A percentile compares a stretch with the other conserved stretches of the same genome.
Conservation (phyloP, 306 rosid genomes). For the Acacia crassicarpa region DNA sequence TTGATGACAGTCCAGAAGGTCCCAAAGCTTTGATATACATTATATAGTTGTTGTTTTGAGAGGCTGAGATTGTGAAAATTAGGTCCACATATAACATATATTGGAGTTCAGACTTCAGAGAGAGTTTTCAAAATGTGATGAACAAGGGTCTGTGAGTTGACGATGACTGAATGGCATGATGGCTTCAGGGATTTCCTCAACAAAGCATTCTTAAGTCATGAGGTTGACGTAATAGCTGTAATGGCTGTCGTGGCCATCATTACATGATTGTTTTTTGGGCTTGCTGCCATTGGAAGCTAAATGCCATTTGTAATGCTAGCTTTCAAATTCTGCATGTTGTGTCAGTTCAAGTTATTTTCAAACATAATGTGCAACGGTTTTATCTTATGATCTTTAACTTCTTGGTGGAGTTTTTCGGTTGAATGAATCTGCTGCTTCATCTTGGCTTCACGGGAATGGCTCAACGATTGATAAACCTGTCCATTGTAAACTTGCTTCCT, state of each 20-base stretch:
- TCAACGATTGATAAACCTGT: background rate
- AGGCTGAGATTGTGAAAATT: background rate
- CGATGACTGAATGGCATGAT: background rate
- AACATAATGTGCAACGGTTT: background rate
- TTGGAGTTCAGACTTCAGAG: background rate
- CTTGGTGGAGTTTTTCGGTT: conserved; percentile 5
- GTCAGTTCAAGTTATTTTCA: conserved; percentile 7
- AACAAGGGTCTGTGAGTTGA: background rate
- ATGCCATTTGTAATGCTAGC: background rate
- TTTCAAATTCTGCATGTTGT: background rate
- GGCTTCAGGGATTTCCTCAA: background rate
- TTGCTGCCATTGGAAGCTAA: background rate
- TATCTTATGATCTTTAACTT: conserved; percentile 4
- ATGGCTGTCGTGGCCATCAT: background rate
- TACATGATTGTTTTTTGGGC: background rate
- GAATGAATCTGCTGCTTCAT: background rate
- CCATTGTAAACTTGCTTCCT: background rate
- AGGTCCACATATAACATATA: background rate
- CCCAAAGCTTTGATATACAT: conserved; percentile 12
- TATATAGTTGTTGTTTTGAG: background rate
- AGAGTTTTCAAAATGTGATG: background rate
- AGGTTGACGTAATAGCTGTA: background rate
- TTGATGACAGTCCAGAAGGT: conserved; percentile 17
- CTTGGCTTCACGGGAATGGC: background rate
- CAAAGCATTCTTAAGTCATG: background rate